Evolutionary conservation across 2,329 filamentous ascomycete genomes (phyloP), one percentile per base, ranked within the genome.

Genomic region (Curvularia lunata): DNA sequence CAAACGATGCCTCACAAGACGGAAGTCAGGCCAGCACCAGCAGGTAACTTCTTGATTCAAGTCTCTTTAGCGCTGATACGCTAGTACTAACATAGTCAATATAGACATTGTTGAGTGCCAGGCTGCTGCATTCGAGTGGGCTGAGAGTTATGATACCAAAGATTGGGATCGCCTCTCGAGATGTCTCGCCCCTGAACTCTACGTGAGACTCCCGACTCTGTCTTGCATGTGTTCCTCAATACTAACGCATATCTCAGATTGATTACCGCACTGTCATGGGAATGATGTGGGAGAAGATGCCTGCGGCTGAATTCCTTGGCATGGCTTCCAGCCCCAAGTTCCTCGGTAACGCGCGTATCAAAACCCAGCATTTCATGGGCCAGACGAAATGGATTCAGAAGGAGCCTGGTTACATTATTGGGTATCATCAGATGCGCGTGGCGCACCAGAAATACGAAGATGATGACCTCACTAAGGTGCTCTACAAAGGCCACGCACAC

Each of bases 361-460:
- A 61, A 19, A 56, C 61, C 30, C 58, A 58, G 38, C 61, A 63
- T 41, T 56, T 61, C 28, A 41, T 61, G 23, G 61, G 61, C 6
- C 46, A 42, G 9, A 47, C 52, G 5, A 58, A 54, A 23, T 63
- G 58, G 58, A 23, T 46, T 16, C 7, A 38, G 6, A 16, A 45
- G 4, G 18, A 37, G 7, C 46, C 56, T 13, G 48, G 32, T 12
- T 34, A 43, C 16, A 54, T 63, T 8, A 37, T 32, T 4, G 56
- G 53, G 18, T 16, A 53, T 28, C 61, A 63, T 46, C 58, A 63
- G 56, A 59, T 61, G 46, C 46, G 48, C 7, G 48, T 51, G 2
- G 38, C 48, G 13, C 48, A 51, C 21, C 48, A 51, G 27, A 42
- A 42, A 18, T 51, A 43, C 13, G 21, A 30, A 12, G 48, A 51